phyloP scores from a whole-genome alignment of 2,329 filamentous ascomycete genomes.

The Leptographium flavum region DNA sequence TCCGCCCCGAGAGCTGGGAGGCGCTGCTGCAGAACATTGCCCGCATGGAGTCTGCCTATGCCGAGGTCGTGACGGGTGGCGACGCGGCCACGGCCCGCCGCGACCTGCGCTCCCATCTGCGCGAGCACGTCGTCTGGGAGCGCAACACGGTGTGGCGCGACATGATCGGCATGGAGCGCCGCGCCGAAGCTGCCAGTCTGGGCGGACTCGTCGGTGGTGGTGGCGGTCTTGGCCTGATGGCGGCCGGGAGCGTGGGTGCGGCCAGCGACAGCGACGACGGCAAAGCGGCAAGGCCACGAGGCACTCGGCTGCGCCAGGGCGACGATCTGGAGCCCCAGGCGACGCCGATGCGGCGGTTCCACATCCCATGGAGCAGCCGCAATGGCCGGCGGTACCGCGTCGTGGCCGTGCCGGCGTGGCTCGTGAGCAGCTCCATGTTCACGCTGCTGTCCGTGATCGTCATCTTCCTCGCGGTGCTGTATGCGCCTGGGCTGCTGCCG shows the following conservation, averaged over 20 bases:
- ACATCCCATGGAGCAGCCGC: slow-evolving; percentile 39
- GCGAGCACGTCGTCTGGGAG: slow-evolving; percentile 98
- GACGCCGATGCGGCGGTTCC: slow-evolving; percentile 24
- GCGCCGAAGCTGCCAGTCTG: slow-evolving; percentile 84
- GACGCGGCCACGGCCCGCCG: slow-evolving; percentile 64
- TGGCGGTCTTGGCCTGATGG: slow-evolving; percentile 7
- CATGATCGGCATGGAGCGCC: slow-evolving; percentile 94
- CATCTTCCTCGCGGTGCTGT: slow-evolving; percentile 61
- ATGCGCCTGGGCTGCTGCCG: slow-evolving; percentile 45
- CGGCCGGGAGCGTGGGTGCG: background rate
- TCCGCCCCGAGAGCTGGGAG: slow-evolving; percentile 57
- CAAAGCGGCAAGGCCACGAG: slow-evolving; percentile 35
- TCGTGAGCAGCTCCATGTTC: slow-evolving; percentile 70
- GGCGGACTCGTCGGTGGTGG: slow-evolving; percentile 28
- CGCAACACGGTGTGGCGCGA: slow-evolving; percentile 97
- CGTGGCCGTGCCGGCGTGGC: slow-evolving; percentile 63
- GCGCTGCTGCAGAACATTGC: slow-evolving; percentile 56
- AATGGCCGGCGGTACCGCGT: slow-evolving; percentile 28
- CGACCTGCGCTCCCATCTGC: slow-evolving; percentile 76
- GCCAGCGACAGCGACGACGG: background rate
- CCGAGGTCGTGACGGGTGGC: slow-evolving; percentile 67
- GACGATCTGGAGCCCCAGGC: slow-evolving; percentile 49
- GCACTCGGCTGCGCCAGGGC: slow-evolving; percentile 59
- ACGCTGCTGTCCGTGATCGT: slow-evolving; percentile 56
- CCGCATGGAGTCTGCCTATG: slow-evolving; percentile 67